phyloP scores from a whole-genome alignment of 1,284 basidiomycete genomes.

The Amylostereum areolatum region DNA sequence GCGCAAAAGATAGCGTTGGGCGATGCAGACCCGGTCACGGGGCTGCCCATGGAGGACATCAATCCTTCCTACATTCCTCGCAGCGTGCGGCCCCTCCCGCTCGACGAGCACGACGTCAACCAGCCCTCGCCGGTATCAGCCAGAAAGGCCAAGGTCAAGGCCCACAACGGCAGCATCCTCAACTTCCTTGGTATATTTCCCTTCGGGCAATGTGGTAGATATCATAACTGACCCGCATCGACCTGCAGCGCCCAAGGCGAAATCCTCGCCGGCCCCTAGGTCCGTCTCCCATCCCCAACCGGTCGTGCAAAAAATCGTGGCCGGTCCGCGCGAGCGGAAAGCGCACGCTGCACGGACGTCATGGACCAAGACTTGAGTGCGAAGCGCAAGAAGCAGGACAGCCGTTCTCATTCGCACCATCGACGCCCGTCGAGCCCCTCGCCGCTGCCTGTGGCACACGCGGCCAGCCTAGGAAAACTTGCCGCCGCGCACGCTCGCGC shows the following conservation, averaged over 20 bases:
- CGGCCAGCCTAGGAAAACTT: neutral
- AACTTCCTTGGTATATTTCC: constrained; percentile 56
- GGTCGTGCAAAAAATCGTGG: constrained; percentile 18
- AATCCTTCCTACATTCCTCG: constrained; percentile 65
- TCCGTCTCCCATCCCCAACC: constrained; percentile 17
- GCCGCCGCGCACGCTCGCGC: neutral
- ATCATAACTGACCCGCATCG: constrained; percentile 19
- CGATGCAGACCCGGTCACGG: constrained; percentile 72
- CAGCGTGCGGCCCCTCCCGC: constrained; percentile 30
- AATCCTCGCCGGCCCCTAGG: constrained; percentile 18
- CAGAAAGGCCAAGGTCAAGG: constrained; percentile 30
- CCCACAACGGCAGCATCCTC: constrained; percentile 38
- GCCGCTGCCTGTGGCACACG: constrained; percentile 3
- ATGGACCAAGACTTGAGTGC: constrained; percentile 56
- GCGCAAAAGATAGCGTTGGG: constrained; percentile 71
- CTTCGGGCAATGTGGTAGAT: constrained; percentile 7
- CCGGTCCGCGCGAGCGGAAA: constrained; percentile 67
- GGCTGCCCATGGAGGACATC: constrained; percentile 72
- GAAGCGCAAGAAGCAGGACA: constrained; percentile 40
- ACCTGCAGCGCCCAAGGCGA: constrained; percentile 43
- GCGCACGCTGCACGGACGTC: constrained; percentile 59
- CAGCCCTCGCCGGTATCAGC: constrained; percentile 5
- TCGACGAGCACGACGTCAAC: constrained; percentile 25
- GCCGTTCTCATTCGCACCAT: neutral
- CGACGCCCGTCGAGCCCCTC: constrained; percentile 5